phyloP scores from a whole-genome alignment of 441 rosid species.

The Populus hybrid region DNA sequence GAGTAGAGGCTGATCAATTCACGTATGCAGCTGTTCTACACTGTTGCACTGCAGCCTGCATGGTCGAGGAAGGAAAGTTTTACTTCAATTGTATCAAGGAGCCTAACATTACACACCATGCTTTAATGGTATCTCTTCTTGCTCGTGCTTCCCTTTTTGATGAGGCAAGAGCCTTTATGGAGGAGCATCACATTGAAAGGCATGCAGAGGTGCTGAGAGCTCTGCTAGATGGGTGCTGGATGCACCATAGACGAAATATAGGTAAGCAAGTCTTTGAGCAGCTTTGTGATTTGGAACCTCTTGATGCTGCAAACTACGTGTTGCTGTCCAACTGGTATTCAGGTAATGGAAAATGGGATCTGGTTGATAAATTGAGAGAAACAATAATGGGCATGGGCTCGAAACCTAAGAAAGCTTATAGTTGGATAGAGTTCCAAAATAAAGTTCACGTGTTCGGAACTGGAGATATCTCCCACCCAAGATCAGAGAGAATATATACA shows the following conservation, averaged over 20 bases:
- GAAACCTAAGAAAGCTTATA: constrained; percentile 38
- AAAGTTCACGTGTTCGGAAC: constrained; percentile 53
- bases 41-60: constrained; percentile 38
- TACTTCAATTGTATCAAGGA: constrained; percentile 35
- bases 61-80: constrained; percentile 35
- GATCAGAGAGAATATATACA: constrained; percentile 39
- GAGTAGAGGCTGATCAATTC: constrained; percentile 31
- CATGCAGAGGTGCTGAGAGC: constrained; percentile 34
- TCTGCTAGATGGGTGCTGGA: constrained; percentile 44
- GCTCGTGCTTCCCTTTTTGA: constrained; percentile 37
- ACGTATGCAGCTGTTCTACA: constrained; percentile 39
- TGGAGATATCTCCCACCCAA: constrained; percentile 50
- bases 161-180: constrained; percentile 39
- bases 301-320: constrained; percentile 43
- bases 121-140: constrained; percentile 43
- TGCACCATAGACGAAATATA: constrained; percentile 28
- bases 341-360: constrained; percentile 20
- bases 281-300: constrained; percentile 42
- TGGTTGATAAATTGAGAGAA: not conserved
- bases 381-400: constrained; percentile 33
- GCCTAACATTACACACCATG: constrained; percentile 30
- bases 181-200: constrained; percentile 31
- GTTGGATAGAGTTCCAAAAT: constrained; percentile 52
- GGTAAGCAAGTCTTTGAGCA: constrained; percentile 40
- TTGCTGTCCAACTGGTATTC: constrained; percentile 42